These are phyloP conservation scores for Chlorella variabilis DNA, from an alignment of 163 green algal genomes.

Conservation along the genomic window DNA sequence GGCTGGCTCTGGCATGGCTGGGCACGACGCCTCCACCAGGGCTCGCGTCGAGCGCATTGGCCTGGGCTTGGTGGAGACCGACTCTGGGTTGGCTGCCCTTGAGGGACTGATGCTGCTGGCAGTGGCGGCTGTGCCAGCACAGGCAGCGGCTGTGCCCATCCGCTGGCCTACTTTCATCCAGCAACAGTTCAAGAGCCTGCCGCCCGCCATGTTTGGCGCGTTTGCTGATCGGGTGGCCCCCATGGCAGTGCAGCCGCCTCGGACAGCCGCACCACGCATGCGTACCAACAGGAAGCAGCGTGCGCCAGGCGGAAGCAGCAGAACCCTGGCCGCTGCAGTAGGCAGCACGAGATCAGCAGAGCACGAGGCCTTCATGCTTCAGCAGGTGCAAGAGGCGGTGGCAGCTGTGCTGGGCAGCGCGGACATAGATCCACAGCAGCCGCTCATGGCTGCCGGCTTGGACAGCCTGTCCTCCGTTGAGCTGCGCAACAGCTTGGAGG, in stretches of 20 bases:
- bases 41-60: constrained; percentile 53
- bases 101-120: constrained; percentile 27
- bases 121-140: not conserved
- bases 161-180: constrained; percentile 42
- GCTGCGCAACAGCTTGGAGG: constrained; percentile 76
- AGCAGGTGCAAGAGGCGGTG: constrained; percentile 45
- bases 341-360: not conserved
- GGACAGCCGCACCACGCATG: not conserved
- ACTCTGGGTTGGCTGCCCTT: constrained; percentile 48
- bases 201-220: constrained; percentile 40
- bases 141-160: constrained; percentile 37
- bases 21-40: constrained; percentile 42
- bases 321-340: not conserved
- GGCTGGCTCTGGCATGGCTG: constrained; percentile 87
- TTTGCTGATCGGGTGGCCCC: constrained; percentile 19
- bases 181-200: constrained; percentile 26
- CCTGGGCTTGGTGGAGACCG: constrained; percentile 41
- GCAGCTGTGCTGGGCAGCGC: constrained; percentile 41
- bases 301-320: not conserved
- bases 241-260: not conserved
- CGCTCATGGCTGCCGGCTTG: constrained; percentile 76
- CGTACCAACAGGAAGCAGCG: not conserved
- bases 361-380: constrained; percentile 47
- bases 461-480: constrained; percentile 75
- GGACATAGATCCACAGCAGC: constrained; percentile 39